Evolutionary conservation across 345 rosid species (phyloP).

Genomic region (Acer campestre): DNA sequence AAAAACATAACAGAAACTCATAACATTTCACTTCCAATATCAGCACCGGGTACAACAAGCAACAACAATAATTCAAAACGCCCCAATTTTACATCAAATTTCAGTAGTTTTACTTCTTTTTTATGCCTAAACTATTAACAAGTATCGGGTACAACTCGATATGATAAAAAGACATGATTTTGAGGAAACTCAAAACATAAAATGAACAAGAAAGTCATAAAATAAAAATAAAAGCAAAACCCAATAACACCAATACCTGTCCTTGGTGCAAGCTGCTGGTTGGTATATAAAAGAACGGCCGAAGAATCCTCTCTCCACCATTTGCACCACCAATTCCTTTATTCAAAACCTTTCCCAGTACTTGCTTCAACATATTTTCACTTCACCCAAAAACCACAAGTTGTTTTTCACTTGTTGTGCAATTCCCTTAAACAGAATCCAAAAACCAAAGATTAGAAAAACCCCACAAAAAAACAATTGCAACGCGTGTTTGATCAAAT

Average conservation of each 20-base stretch:
- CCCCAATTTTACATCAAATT: too few species aligned
- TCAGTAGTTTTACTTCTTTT: neutral
- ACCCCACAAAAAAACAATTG: neutral
- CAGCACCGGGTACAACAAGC: neutral
- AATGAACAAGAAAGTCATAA: constrained; percentile 4
- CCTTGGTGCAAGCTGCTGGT: constrained; percentile 42
- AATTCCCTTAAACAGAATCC: neutral
- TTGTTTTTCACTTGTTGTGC: neutral
- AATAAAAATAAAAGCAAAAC: neutral
- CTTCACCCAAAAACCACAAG: constrained; percentile 8
- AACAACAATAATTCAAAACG: neutral
- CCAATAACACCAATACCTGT: constrained; percentile 32
- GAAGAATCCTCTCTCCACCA: constrained; percentile 36
- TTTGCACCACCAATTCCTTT: constrained; percentile 23
- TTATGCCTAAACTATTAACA: neutral
- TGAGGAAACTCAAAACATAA: neutral
- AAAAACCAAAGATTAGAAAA: too few species aligned
- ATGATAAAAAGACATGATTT: neutral
- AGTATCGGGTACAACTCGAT: neutral
- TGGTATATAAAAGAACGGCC: constrained; percentile 41
- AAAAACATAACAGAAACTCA: neutral
- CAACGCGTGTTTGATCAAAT: neutral
- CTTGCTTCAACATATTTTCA: constrained; percentile 54
- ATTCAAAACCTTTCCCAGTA: constrained; percentile 35
- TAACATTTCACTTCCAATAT: neutral